phyloP scores from a whole-genome alignment of 2,329 filamentous ascomycete species.

The Alternaria incomplexa region DNA sequence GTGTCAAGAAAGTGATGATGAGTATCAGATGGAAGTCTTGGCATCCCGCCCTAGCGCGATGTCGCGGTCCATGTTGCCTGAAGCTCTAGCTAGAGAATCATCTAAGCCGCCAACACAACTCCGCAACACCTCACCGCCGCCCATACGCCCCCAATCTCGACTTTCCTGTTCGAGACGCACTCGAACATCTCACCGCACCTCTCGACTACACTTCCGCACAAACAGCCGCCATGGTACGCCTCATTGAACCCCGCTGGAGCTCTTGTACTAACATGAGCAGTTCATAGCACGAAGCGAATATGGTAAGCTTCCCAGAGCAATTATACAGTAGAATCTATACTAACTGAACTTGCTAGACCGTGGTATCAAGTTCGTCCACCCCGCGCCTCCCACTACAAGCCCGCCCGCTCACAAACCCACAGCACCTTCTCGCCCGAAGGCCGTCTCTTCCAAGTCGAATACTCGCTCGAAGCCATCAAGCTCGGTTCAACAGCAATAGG shows the following conservation, averaged over 20 bases:
- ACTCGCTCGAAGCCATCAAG: slow-evolving; percentile 99
- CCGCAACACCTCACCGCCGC: slow-evolving; percentile 1
- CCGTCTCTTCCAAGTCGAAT: slow-evolving; percentile 99
- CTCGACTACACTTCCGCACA: slow-evolving; percentile 3
- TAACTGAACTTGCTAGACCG: slow-evolving; percentile 70
- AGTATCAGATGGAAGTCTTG: slow-evolving; percentile 19
- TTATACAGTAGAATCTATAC: slow-evolving; percentile 14
- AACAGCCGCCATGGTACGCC: slow-evolving; percentile 42
- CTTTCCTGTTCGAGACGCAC: neutral
- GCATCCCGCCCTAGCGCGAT: slow-evolving; percentile 21
- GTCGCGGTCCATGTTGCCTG: slow-evolving; percentile 37
- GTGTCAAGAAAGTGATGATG: neutral
- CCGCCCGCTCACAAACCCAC: slow-evolving; percentile 34
- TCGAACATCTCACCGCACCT: neutral
- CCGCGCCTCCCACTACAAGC: slow-evolving; percentile 13
- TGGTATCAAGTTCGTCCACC: slow-evolving; percentile 83
- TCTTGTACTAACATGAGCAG: slow-evolving; percentile 51
- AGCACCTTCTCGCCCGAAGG: slow-evolving; percentile 99
- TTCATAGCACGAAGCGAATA: slow-evolving; percentile 99
- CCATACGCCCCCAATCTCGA: neutral
- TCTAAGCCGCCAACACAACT: slow-evolving; percentile 21
- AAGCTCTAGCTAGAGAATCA: slow-evolving; percentile 33
- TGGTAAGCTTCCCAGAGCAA: slow-evolving; percentile 65
- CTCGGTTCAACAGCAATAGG: slow-evolving; percentile 98
- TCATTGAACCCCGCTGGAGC: slow-evolving; percentile 33